Percentiles rank a stretch among this genome's conserved stretches.
Evolutionary conservation across 495 filamentous ascomycete species (phyloP).

Genomic region (Penicillium simplicissimum): DNA sequence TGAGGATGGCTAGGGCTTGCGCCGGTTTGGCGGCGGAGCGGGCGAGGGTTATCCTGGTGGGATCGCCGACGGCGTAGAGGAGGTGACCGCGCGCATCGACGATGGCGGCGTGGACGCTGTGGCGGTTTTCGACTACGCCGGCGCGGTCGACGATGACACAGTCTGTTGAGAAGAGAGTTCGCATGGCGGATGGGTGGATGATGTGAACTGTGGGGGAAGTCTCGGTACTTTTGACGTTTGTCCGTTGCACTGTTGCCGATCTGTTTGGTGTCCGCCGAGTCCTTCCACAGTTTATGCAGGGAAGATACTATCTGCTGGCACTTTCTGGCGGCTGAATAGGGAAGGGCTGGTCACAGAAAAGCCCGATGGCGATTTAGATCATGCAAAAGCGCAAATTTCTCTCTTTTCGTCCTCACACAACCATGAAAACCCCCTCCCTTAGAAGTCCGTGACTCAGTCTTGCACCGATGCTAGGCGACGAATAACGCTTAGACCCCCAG

Average conservation of each 20-base stretch:
- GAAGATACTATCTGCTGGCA: neutral
- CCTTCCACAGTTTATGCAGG: neutral
- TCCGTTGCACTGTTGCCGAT: neutral
- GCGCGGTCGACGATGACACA: conserved; percentile 29
- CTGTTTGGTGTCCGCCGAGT: neutral
- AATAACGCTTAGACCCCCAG: conserved; percentile 2
- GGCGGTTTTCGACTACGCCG: conserved; percentile 39
- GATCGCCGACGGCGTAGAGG: conserved; percentile 39
- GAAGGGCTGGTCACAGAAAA: neutral
- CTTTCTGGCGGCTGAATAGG: neutral
- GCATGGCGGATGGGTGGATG: conserved; percentile 6
- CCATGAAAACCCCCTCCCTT: neutral
- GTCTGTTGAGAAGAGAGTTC: conserved; percentile 21
- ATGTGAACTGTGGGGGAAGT: neutral
- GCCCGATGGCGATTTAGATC: neutral
- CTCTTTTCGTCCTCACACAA: neutral
- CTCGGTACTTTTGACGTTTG: neutral
- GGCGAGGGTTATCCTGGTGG: conserved; percentile 36
- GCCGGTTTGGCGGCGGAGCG: conserved; percentile 46
- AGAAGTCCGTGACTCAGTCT: neutral
- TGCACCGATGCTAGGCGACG: conserved; percentile 1
- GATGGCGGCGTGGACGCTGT: conserved; percentile 40
- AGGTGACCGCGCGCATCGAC: conserved; percentile 32
- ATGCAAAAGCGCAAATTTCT: neutral
- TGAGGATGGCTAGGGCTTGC: conserved; percentile 39